These are phyloP conservation scores for Saccharomycopsis synnaedendra DNA, from an alignment of 805 yeast genomes.

Conservation along the genomic window DNA sequence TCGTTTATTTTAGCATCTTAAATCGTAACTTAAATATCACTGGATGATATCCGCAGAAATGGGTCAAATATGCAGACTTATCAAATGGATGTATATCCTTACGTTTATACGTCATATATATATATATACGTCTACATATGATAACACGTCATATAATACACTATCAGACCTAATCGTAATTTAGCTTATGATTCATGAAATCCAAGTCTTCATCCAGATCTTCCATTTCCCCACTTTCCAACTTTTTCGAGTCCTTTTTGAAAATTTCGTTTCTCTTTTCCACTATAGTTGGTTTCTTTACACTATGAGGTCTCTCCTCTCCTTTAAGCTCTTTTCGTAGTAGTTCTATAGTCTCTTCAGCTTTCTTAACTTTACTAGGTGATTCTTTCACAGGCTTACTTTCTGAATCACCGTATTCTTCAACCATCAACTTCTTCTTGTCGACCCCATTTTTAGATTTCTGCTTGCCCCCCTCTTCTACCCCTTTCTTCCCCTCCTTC, in stretches of 20 bases:
- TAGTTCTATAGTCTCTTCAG: neutral
- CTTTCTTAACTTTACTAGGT: neutral
- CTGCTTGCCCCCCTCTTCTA: neutral
- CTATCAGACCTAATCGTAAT: neutral
- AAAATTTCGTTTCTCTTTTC: neutral
- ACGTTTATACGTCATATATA: too few relatives aligned
- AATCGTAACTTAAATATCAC: too few relatives aligned
- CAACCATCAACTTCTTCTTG: neutral
- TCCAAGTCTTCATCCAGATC: conserved; percentile 6
- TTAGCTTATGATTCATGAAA: conserved; percentile 8
- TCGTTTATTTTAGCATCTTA: too few relatives aligned
- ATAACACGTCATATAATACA: too few relatives aligned
- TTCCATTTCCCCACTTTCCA: conserved; percentile 1
- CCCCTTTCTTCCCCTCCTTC: neutral
- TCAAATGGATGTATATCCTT: too few relatives aligned
- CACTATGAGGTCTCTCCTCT: neutral
- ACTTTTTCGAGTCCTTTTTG: neutral
- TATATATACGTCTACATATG: too few relatives aligned
- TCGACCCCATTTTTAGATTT: neutral
- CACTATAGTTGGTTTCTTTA: neutral
- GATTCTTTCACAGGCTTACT: neutral
- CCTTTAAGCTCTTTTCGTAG: neutral
- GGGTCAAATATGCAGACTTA: too few relatives aligned
- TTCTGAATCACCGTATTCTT: neutral
- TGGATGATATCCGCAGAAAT: too few relatives aligned